Evolutionary conservation across 148 eudicot species (phyloP).

Genomic region (Diospyros kaki): DNA sequence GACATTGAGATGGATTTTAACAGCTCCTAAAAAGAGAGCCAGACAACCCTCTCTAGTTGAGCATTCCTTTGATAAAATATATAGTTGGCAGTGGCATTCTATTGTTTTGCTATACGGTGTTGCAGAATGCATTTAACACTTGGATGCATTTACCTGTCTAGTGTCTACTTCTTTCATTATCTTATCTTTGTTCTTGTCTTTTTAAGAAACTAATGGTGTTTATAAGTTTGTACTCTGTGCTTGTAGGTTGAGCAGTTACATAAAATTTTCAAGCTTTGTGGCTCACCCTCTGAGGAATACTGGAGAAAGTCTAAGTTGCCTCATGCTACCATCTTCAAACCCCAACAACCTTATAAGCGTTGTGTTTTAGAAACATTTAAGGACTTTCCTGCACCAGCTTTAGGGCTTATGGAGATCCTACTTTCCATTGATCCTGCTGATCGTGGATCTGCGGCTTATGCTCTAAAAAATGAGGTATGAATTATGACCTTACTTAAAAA

Average conservation of each 20-base stretch:
- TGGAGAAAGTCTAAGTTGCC: conserved; percentile 92
- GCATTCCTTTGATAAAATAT: neutral
- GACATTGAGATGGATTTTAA: neutral
- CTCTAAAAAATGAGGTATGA: conserved; percentile 76
- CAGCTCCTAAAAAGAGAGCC: neutral
- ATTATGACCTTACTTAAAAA: conserved; percentile 9
- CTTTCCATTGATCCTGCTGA: conserved; percentile 89
- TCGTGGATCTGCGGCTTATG: conserved; percentile 86
- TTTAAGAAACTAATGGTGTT: conserved; percentile 9
- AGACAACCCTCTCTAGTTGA: neutral
- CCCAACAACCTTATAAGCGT: conserved; percentile 80
- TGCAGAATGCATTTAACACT: neutral
- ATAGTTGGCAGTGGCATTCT: neutral
- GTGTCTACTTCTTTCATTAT: neutral
- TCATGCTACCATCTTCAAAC: conserved; percentile 89
- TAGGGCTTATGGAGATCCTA: conserved; percentile 70
- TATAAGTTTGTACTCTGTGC: conserved; percentile 8
- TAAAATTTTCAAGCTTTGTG: conserved; percentile 96
- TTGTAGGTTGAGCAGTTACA: conserved; percentile 91
- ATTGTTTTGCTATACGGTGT: neutral
- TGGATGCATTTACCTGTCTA: neutral
- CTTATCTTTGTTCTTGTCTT: neutral
- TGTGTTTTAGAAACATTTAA: conserved; percentile 76
- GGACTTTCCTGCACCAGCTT: conserved; percentile 76
- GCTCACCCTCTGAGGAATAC: conserved; percentile 96